Conservation (phyloP, 805 yeast genomes). For the Wilhelminamyces savonicus region DNA sequence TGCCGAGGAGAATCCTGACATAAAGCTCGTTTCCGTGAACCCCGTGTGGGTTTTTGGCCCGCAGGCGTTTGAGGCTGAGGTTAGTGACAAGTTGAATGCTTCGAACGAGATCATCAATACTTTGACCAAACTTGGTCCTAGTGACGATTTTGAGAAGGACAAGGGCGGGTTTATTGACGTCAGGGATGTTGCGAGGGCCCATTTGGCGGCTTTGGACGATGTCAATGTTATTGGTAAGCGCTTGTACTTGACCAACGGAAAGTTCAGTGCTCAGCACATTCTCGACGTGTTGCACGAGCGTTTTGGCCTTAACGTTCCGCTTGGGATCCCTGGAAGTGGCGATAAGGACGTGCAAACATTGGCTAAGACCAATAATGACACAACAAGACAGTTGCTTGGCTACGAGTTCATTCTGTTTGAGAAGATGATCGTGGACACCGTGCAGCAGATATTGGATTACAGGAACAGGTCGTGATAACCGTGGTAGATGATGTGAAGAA, state of each 20-base stretch:
- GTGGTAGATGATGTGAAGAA: too few relatives aligned
- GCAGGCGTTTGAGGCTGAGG: conserved; percentile 33
- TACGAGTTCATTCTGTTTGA: neutral
- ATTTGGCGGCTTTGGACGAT: conserved; percentile 24
- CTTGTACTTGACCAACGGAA: conserved; percentile 20
- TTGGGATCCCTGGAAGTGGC: conserved; percentile 28
- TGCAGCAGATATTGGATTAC: neutral
- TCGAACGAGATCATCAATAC: conserved; percentile 33
- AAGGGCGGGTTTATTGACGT: conserved; percentile 21
- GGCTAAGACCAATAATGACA: conserved; percentile 4
- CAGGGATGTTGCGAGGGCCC: conserved; percentile 24
- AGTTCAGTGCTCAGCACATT: conserved; percentile 27
- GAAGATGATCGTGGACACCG: neutral
- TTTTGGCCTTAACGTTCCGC: conserved; percentile 11
- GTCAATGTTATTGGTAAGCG: conserved; percentile 11
- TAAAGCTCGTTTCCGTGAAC: conserved; percentile 35
- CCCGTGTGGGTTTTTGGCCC: conserved; percentile 61
- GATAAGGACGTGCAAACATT: conserved; percentile 18
- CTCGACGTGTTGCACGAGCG: conserved; percentile 31
- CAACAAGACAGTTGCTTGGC: neutral
- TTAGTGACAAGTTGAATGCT: conserved; percentile 32
- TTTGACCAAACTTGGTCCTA: conserved; percentile 9
- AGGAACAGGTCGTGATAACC: neutral
- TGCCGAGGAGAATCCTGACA: conserved; percentile 14
- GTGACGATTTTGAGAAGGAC: conserved; percentile 12